Percentiles rank a stretch among this genome's conserved stretches.
These are phyloP conservation scores for Suillus subaureus DNA, from an alignment of 768 basidiomycete genomes.

Conservation along the genomic window DNA sequence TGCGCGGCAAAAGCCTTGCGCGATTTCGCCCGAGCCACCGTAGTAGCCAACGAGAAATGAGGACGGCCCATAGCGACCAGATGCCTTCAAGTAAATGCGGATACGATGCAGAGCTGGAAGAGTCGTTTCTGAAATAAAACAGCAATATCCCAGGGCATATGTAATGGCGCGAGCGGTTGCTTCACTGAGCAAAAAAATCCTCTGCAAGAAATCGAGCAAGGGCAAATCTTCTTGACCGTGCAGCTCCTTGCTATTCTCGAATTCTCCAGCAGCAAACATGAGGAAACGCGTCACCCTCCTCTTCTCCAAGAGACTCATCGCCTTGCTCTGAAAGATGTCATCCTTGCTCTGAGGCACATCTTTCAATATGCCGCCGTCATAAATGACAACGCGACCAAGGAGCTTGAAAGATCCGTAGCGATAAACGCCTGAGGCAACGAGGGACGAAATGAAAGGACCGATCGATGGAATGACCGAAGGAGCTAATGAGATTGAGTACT, in stretches of 20 bases:
- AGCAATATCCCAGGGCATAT: conserved; percentile 79
- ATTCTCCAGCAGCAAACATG: conserved; percentile 76
- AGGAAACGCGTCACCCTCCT: conserved; percentile 91
- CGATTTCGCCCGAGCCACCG: conserved; percentile 89
- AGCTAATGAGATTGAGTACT: conserved; percentile 84
- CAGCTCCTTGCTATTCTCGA: conserved; percentile 63
- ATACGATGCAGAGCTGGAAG: conserved; percentile 68
- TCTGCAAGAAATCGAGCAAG: conserved; percentile 65
- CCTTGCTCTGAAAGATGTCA: conserved; percentile 86
- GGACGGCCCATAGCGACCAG: conserved; percentile 84
- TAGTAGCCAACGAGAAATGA: conserved; percentile 95
- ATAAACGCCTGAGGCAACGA: conserved; percentile 82
- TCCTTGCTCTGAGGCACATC: conserved; percentile 90
- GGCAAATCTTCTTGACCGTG: conserved; percentile 55
- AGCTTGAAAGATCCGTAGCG: conserved; percentile 91
- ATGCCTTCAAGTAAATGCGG: conserved; percentile 71
- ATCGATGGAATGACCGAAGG: conserved; percentile 80
- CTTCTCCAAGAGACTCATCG: conserved; percentile 80
- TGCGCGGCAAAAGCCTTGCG: conserved; percentile 88
- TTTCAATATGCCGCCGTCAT: conserved; percentile 49
- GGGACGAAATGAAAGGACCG: conserved; percentile 76
- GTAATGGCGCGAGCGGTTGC: conserved; percentile 62
- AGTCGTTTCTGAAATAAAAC: conserved; percentile 61
- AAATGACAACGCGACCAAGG: conserved; percentile 69
- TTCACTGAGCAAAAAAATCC: conserved; percentile 62